Base-by-base conservation (phyloP, 169 alveolate species). In the Amoebophrya sp. region DNA sequence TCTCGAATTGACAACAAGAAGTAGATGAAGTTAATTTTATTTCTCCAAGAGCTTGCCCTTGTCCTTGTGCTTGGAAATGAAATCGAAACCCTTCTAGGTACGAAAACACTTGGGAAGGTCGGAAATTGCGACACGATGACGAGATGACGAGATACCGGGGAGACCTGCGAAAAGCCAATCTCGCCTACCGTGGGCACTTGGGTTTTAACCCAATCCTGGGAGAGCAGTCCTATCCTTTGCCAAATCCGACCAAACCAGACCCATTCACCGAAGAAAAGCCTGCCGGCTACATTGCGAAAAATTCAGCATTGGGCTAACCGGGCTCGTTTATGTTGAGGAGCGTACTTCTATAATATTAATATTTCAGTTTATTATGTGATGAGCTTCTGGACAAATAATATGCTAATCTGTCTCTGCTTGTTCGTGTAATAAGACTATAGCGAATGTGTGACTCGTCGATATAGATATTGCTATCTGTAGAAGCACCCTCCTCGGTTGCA, bases 111-210 rank as follows among this genome's bases (percentile, higher is more conserved):
- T 66, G 83, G 83, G 83, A 66, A 25, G 83, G 83, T 2, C 12
- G 83, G 35, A 66, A 66, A 25, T 25, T 66, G 83, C 29, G 83
- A n/a, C 83, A 66, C 83, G 83, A 66, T 25, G 83, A 66, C 83
- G 83, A 66, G 35, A 66, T 66, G 83, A 66, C 83, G 18, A 7
- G 83, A 25, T 66, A 12, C 18, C 83, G 83, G 35, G 83, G 83
- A 0, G 83, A 66, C 10, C 35, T 66, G 83, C 83, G 83, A 25
- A 66, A 66, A 25, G 83, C 32, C 7, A 66, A 66, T 25, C 35
- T 66, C 38, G 83, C 83, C 2, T 66, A 66, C 35, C 83, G 83
- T 25, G 83, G 83, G 83, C 83, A 66, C 83, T 25, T 66, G 32
- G 83, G 83, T 7, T 66, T 66, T 25, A 66, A 66, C 35, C 83